A percentile compares a stretch with the other conserved stretches of the same genome.
Evolutionary conservation across 2,329 filamentous ascomycete species (phyloP).

Genomic region (Fusarium miscanthi): DNA sequence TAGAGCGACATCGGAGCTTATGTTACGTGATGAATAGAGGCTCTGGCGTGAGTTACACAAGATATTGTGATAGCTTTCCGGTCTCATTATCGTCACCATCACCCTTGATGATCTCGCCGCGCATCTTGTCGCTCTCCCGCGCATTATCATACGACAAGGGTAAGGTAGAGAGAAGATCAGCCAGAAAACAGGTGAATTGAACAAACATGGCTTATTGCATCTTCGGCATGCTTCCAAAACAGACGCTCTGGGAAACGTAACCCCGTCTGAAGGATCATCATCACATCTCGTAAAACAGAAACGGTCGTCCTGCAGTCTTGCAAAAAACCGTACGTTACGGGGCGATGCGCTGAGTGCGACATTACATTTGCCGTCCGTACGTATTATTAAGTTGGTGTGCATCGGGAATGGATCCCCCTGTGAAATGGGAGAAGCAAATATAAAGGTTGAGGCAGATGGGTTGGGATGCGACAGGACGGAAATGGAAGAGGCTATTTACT

Average conservation of each 20-base stretch:
- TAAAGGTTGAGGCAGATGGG: neutral
- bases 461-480: constrained; percentile 15
- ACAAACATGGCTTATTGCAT: constrained; percentile 8
- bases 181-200: neutral
- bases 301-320: constrained; percentile 11
- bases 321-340: constrained; percentile 8
- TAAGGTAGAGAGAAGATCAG: neutral
- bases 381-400: constrained; percentile 2
- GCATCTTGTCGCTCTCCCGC: constrained; percentile 21
- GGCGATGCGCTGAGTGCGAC: constrained; percentile 7
- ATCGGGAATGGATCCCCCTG: neutral
- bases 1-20: constrained; percentile 16
- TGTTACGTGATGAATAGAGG: constrained; percentile 14
- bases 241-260: constrained; percentile 1
- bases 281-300: constrained; percentile 12
- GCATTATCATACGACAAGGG: constrained; percentile 29
- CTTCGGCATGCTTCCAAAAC: constrained; percentile 17
- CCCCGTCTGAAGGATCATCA: neutral
- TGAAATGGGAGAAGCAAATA: neutral
- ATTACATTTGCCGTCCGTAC: neutral
- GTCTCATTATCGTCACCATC: neutral
- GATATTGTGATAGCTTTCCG: neutral
- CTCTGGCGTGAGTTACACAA: constrained; percentile 27
- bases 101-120: constrained; percentile 1
- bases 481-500: constrained; percentile 21